phyloP scores from a whole-genome alignment of 495 filamentous ascomycete genomes.

The Geopyxis carbonaria region DNA sequence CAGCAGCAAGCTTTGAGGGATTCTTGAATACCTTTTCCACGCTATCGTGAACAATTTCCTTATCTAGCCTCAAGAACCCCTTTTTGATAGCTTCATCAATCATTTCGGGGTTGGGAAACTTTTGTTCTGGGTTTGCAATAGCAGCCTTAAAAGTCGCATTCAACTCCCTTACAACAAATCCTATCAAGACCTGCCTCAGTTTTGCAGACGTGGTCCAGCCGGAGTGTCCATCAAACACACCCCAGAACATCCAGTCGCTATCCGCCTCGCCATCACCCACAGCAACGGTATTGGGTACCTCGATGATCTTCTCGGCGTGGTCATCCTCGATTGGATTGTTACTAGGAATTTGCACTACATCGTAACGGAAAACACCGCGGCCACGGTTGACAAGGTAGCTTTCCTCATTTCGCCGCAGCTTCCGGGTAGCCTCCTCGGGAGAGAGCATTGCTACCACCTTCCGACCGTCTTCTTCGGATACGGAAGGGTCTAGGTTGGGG shows the following conservation, averaged over 20 bases:
- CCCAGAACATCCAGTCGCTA: conserved; percentile 99
- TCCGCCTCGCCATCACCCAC: conserved; percentile 29
- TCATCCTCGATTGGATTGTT: conserved; percentile 99
- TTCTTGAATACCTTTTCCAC: conserved; percentile 73
- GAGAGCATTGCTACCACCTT: conserved; percentile 88
- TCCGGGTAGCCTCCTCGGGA: conserved; percentile 82
- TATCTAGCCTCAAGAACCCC: conserved; percentile 71
- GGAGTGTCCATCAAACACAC: conserved; percentile 78
- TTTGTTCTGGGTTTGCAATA: conserved; percentile 39
- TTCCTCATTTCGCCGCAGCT: conserved; percentile 73
- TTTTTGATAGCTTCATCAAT: conserved; percentile 85
- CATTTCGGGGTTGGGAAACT: conserved; percentile 49
- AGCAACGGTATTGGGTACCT: conserved; percentile 48
- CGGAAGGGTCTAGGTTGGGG: too few relatives aligned
- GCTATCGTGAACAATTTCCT: conserved; percentile 83
- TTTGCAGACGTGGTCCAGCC: conserved; percentile 98
- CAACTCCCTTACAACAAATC: conserved; percentile 83
- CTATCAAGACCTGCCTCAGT: conserved; percentile 77
- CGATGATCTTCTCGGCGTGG: conserved; percentile 90
- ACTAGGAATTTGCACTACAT: conserved; percentile 84
- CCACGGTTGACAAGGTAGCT: conserved; percentile 82
- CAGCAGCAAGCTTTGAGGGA: conserved; percentile 72
- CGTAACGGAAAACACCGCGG: conserved; percentile 82
- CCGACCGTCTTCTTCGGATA: conserved; percentile 70
- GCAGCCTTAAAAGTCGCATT: conserved; percentile 76